These are phyloP conservation scores for Talaromyces amestolkiae DNA, from an alignment of 2,329 filamentous ascomycete genomes.

Conservation along the genomic window DNA sequence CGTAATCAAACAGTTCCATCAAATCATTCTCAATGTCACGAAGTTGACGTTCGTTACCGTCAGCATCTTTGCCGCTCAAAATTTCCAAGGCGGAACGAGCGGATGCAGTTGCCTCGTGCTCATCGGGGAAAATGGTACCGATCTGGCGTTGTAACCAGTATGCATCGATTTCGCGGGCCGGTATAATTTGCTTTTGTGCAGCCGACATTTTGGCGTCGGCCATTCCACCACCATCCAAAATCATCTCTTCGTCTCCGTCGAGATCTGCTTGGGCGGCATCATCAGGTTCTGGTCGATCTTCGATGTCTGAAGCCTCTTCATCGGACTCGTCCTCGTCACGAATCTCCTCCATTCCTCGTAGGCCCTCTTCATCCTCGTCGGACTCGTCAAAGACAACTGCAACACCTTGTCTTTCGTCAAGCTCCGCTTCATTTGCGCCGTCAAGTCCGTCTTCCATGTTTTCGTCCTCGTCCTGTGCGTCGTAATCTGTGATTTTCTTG, in stretches of 20 bases:
- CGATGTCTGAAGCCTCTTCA: constrained; percentile 63
- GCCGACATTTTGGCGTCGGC: constrained; percentile 48
- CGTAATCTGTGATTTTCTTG: constrained; percentile 99
- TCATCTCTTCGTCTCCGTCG: constrained; percentile 68
- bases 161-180: constrained; percentile 88
- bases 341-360: constrained; percentile 76
- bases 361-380: constrained; percentile 79
- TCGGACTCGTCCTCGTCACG: constrained; percentile 78
- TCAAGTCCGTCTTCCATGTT: constrained; percentile 70
- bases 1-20: constrained; percentile 97
- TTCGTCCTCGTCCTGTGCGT: constrained; percentile 93
- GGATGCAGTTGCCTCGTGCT: constrained; percentile 90
- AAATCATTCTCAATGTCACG: constrained; percentile 97
- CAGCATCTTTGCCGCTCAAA: constrained; percentile 69
- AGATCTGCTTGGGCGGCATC: constrained; percentile 42
- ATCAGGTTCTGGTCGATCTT: constrained; percentile 54
- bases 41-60: constrained; percentile 78
- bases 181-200: constrained; percentile 58
- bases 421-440: constrained; percentile 67
- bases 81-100: constrained; percentile 80
- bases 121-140: constrained; percentile 81
- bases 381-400: constrained; percentile 95
- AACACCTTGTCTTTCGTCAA: constrained; percentile 93
- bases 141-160: constrained; percentile 97
- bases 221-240: constrained; percentile 67